Conservation (phyloP, 1,284 basidiomycete species). For the Thelephora terrestris region DNA sequence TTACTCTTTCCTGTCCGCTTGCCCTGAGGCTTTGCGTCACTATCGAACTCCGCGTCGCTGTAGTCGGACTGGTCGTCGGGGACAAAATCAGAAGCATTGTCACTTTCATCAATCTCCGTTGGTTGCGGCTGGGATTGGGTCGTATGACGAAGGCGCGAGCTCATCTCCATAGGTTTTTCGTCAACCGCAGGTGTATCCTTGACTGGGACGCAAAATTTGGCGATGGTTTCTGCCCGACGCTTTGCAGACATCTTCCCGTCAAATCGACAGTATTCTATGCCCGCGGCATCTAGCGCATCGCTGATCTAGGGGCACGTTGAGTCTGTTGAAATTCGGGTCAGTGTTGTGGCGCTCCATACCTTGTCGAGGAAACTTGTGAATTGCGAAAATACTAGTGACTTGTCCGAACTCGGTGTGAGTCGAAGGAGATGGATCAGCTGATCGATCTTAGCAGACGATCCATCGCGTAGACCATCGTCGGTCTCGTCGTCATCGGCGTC, state of each 20-base stretch:
- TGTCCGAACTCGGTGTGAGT: conserved; percentile 59
- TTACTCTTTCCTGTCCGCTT: conserved; percentile 28
- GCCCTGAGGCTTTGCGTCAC: conserved; percentile 25
- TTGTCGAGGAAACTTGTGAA: conserved; percentile 80
- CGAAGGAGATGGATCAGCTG: conserved; percentile 66
- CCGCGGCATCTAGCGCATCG: conserved; percentile 53
- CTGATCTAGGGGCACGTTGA: conserved; percentile 42
- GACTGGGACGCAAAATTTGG: conserved; percentile 60
- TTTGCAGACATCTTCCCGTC: conserved; percentile 76
- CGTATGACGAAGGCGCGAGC: conserved; percentile 5
- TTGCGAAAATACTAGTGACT: conserved; percentile 78
- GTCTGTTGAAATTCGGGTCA: not conserved
- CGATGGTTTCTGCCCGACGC: conserved; percentile 67
- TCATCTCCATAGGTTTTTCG: conserved; percentile 7
- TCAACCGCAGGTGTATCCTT: conserved; percentile 19
- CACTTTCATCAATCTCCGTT: conserved; percentile 14
- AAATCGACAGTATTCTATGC: conserved; percentile 63
- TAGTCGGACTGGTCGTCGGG: conserved; percentile 29
- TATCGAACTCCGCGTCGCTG: conserved; percentile 33
- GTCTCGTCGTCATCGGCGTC: conserved; percentile 32
- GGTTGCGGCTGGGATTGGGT: not conserved
- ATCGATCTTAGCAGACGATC: conserved; percentile 76
- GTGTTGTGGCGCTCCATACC: conserved; percentile 26
- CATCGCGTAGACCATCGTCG: conserved; percentile 30
- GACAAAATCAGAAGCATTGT: conserved; percentile 20